These are phyloP conservation scores for Immersiporthe knoxdaviesiana DNA, from an alignment of 2,329 filamentous ascomycete genomes.

Conservation along the genomic window DNA sequence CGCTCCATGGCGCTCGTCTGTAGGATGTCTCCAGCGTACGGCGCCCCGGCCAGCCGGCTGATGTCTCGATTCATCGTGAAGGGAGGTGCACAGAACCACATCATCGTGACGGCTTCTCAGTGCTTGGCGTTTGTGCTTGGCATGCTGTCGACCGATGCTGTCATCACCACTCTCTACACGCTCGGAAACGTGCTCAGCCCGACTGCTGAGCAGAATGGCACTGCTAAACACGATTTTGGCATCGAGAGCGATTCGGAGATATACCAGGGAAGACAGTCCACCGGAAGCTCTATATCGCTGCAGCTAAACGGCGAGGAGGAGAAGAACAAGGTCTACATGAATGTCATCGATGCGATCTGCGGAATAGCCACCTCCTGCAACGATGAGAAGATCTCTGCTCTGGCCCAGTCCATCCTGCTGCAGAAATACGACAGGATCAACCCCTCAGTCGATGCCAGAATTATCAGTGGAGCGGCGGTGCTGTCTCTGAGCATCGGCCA, in stretches of 20 bases:
- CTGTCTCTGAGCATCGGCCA: constrained; percentile 77
- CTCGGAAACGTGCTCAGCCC: constrained; percentile 94
- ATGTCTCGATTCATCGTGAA: constrained; percentile 89
- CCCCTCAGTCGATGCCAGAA: constrained; percentile 77
- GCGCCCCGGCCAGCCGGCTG: constrained; percentile 75
- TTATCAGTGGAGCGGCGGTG: constrained; percentile 79
- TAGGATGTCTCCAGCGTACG: constrained; percentile 71
- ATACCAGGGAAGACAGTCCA: constrained; percentile 60
- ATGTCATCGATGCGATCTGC: constrained; percentile 94
- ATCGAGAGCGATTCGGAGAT: constrained; percentile 50
- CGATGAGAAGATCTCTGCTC: constrained; percentile 88
- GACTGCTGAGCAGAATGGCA: constrained; percentile 51
- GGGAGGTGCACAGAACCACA: constrained; percentile 69
- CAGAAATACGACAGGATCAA: constrained; percentile 92
- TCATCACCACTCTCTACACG: constrained; percentile 94
- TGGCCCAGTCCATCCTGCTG: constrained; percentile 94
- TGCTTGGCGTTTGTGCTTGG: constrained; percentile 82
- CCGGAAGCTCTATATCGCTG: constrained; percentile 80
- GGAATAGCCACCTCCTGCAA: constrained; percentile 80
- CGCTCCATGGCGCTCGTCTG: constrained; percentile 83
- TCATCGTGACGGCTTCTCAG: constrained; percentile 77
- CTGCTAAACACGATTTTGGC: constrained; percentile 33
- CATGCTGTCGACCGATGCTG: constrained; percentile 83
- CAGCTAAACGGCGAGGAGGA: constrained; percentile 78
- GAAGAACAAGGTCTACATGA: constrained; percentile 74